These are phyloP conservation scores for Penicillium glabrum DNA, from an alignment of 2,329 filamentous ascomycete genomes.

Conservation along the genomic window DNA sequence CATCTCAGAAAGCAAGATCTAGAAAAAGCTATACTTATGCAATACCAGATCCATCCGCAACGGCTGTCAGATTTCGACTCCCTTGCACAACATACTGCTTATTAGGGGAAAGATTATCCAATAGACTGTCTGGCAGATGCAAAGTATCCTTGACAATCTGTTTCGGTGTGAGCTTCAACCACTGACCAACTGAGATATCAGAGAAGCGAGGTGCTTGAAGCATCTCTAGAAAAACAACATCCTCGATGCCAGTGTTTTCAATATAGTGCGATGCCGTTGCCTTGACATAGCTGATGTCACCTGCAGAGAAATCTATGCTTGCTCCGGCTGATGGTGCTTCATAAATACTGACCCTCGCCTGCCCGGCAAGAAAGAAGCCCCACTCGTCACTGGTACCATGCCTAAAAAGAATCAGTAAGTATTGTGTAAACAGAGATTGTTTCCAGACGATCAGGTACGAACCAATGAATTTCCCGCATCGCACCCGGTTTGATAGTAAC, in stretches of 20 bases:
- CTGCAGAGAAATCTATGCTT: constrained; percentile 4
- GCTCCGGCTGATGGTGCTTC: constrained; percentile 2
- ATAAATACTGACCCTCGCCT: constrained; percentile 4
- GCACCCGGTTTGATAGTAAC: constrained; percentile 8
- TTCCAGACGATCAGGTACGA: not conserved
- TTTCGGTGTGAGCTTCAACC: constrained; percentile 8
- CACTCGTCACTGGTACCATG: constrained; percentile 8
- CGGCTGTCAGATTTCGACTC: not conserved
- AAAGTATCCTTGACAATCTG: constrained; percentile 8
- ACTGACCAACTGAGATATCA: constrained; percentile 6
- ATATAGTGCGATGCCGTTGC: constrained; percentile 5
- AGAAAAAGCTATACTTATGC: not conserved
- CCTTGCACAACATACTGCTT: constrained; percentile 7
- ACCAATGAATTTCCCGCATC: constrained; percentile 8
- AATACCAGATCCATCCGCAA: not conserved
- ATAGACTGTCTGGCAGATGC: constrained; percentile 3
- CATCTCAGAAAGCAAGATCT: not conserved
- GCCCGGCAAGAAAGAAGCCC: constrained; percentile 6
- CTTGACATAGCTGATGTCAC: constrained; percentile 4
- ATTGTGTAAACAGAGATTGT: not conserved
- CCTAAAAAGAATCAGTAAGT: not conserved
- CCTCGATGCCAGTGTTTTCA: constrained; percentile 5
- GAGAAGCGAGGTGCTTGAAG: constrained; percentile 4
- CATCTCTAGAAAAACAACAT: constrained; percentile 5
- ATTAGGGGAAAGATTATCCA: constrained; percentile 6